Base-by-base conservation (phyloP, 352 stramenopile species). In the Phytophthora sojae region DNA sequence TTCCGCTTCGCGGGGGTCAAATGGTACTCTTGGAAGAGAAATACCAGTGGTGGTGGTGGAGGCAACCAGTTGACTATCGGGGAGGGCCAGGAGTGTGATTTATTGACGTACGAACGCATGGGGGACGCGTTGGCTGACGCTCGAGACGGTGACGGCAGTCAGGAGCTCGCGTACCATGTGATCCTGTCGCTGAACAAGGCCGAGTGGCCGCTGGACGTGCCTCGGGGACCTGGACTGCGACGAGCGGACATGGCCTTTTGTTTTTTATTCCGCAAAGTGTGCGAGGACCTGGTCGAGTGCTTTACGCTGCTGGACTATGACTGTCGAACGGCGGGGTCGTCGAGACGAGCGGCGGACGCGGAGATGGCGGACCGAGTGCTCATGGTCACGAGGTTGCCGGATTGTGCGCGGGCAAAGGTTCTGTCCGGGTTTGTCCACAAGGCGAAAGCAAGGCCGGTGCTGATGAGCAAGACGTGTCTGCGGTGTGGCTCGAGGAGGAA, bases 101-200 rank as follows among this genome's bases (percentile, higher is more conserved):
- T 89, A 62, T 71, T 90, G 42, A 85, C 81, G 42, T 91, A 87
- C 58, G 83, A 91, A 65, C 80, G 81, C 47, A 89, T 86, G 77
- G 83, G 83, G 4, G 60, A 78, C 57, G 81, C 71, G 9, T 32
- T 78, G 17, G 72, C 84, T 6, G 75, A 79, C 30, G 71, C 83
- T 15, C 53, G n/a, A 0, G 23, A 45, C 0, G 47, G 47, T 19
- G 37, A 61, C 35, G 55, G 53, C n/a, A 69, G 37, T n/a, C 63
- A 76, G 12, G 78, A 88, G 54, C 25, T 91, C 21, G 73, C 70
- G 23, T 91, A 91, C 58, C 83, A 89, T 51, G 65, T 87, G 25
- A 58, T 88, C 21, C 66, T 83, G 56, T 81, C 79, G 42, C 44
- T 91, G 39, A 76, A 84, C 53, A 83, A 82, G 19, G 62, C 71